Base-by-base conservation (phyloP, 495 filamentous ascomycete species). In the Platismatia glauca region DNA sequence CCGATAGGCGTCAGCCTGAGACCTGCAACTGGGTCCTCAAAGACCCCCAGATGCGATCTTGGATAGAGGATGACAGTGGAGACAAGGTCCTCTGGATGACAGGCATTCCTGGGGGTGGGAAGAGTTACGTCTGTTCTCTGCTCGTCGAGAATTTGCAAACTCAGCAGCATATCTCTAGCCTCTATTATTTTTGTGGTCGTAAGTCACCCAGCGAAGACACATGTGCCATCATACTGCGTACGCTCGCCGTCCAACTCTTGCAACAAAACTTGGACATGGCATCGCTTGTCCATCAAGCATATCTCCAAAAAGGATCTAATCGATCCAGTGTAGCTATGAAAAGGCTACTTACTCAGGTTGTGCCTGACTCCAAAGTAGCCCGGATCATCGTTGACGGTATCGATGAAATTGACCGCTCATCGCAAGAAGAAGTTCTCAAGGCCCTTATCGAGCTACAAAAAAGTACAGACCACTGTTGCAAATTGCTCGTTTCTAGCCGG, bases 81-180 rank as follows among this genome's bases (percentile, higher is more conserved):
- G 46, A 44, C 11, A 22, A 12, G 24, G 12, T 56, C 0, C 37
- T 65, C 6, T 65, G 63, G 63, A 44, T 65, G 46, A 65, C 48
- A 3, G 63, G 63, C 33, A 65, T 65, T 48, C 63, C 63, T 24
- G 63, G 63, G 16, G 43, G 58, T 22, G 63, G 63, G 9, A 65
- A 65, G 38, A 65, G 63, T 37, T 53, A 33, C 18, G n/a, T 65
- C 7, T 61, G 43, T 29, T 65, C 63, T 6, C 41, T 62, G 29
- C 16, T 65, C 18, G 41, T 61, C 8, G 11, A 57, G 22, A 24
- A 57, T 24, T 18, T 65, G 16, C 44, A 55, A 13, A 39, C 8
- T 15, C 29, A 61, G 31, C 38, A 34, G 20, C 20, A 61, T 29
- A 16, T 22, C 35, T 39, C 63, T 24, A 35, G 33, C 8, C 22